Conservation (phyloP, 2,329 filamentous ascomycete genomes). For the Pyricularia sp. region DNA sequence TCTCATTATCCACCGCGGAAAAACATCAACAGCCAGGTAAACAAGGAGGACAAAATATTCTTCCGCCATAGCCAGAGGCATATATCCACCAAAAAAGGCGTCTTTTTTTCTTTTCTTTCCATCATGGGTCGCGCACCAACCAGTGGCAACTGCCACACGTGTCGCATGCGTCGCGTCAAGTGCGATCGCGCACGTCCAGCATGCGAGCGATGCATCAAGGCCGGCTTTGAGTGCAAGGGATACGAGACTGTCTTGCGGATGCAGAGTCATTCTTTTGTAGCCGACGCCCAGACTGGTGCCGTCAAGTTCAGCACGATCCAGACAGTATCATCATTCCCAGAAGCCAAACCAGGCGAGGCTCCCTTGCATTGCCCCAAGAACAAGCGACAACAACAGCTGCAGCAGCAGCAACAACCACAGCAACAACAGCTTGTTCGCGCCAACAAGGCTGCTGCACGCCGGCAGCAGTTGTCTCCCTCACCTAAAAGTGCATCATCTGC, state of each 20-base stretch:
- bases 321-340: constrained; percentile 12
- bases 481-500: not conserved
- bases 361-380: not conserved
- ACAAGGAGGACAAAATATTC: not conserved
- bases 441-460: not conserved
- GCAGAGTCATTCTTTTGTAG: constrained; percentile 15
- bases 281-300: constrained; percentile 13
- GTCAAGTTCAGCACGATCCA: constrained; percentile 14
- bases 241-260: constrained; percentile 18
- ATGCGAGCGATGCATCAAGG: constrained; percentile 15
- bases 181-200: constrained; percentile 16
- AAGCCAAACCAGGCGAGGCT: not conserved
- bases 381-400: constrained; percentile 4
- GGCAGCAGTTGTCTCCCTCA: not conserved
- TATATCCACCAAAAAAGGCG: not conserved
- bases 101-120: no score
- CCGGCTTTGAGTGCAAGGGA: constrained; percentile 15
- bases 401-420: constrained; percentile 2
- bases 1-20: not conserved
- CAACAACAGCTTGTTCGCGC: not conserved
- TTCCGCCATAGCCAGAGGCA: not conserved
- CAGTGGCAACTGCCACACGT: constrained; percentile 19
- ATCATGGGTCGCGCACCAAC: constrained; percentile 17
- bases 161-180: constrained; percentile 17
- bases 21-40: not conserved